A percentile compares a stretch with the other conserved stretches of the same genome.
phyloP scores from a whole-genome alignment of 768 basidiomycete species.

The Panaeolus papilionaceus region DNA sequence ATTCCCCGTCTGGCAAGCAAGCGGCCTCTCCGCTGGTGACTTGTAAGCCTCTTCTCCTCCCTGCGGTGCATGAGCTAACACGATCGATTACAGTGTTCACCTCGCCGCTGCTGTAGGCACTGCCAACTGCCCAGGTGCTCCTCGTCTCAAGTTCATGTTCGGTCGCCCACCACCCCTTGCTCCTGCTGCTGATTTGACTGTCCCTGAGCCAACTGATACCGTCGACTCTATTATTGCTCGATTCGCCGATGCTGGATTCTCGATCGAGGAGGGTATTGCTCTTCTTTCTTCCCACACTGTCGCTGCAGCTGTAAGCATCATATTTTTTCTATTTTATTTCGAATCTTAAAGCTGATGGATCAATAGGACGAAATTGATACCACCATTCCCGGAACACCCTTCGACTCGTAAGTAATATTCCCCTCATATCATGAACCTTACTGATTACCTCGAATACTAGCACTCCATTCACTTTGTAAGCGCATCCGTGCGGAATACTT shows the following conservation, averaged over 20 bases:
- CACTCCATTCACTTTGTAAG: slow-evolving; percentile 3
- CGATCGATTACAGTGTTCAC: too few species aligned
- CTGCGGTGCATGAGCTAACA: too few species aligned
- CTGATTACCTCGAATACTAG: not conserved
- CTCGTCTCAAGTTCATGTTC: slow-evolving; percentile 36
- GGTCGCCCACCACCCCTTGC: slow-evolving; percentile 33
- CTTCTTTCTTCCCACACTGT: slow-evolving; percentile 34
- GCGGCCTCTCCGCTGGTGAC: slow-evolving; percentile 28
- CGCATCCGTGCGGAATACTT: not conserved
- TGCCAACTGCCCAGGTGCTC: slow-evolving; percentile 43
- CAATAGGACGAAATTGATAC: slow-evolving; percentile 31
- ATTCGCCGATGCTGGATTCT: slow-evolving; percentile 35
- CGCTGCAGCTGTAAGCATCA: slow-evolving; percentile 29
- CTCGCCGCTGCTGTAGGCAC: slow-evolving; percentile 34
- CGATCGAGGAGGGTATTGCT: slow-evolving; percentile 30
- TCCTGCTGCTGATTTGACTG: slow-evolving; percentile 30
- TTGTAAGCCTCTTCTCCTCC: slow-evolving; percentile 25
- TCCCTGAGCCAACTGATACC: slow-evolving; percentile 30
- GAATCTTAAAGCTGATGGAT: not conserved
- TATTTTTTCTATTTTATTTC: not conserved
- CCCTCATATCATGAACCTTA: too few species aligned
- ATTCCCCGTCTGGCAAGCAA: slow-evolving; percentile 20
- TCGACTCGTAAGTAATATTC: slow-evolving; percentile 34
- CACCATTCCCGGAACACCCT: slow-evolving; percentile 37
- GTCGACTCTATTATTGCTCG: slow-evolving; percentile 32